Evolutionary conservation across 108 stramenopile genomes (phyloP).

Genomic region (Cyclotella baltica): DNA sequence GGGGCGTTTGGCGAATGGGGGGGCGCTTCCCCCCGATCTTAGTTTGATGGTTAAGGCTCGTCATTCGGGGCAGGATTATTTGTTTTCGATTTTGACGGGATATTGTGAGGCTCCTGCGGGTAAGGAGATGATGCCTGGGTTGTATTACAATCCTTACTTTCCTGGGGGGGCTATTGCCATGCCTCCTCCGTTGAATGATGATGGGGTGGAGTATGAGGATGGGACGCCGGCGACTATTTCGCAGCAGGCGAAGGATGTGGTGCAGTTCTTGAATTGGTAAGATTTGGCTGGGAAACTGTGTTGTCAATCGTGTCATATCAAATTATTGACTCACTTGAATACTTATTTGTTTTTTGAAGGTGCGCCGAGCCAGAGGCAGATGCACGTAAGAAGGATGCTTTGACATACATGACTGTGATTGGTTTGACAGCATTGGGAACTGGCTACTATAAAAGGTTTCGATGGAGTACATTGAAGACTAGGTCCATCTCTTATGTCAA

Average conservation of each 20-base stretch:
- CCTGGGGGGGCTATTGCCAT: constrained; percentile 99
- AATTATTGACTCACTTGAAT: too few relatives aligned
- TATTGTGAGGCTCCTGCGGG: constrained; percentile 96
- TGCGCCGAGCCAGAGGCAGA: constrained; percentile 98
- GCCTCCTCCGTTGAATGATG: constrained; percentile 97
- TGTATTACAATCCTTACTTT: constrained; percentile 97
- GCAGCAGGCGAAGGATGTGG: constrained; percentile 93
- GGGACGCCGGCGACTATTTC: constrained; percentile 97
- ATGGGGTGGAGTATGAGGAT: constrained; percentile 97
- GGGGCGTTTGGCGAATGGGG: constrained; percentile 97
- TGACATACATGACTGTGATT: constrained; percentile 88
- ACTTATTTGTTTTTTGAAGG: constrained; percentile 28
- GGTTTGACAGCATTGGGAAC: constrained; percentile 84
- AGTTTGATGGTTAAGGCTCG: constrained; percentile 99
- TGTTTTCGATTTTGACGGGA: constrained; percentile 95
- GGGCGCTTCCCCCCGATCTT: constrained; percentile 98
- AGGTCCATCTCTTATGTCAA: constrained; percentile 96
- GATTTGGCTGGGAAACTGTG: constrained; percentile 9
- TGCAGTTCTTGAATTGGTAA: constrained; percentile 86
- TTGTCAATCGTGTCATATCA: too few relatives aligned
- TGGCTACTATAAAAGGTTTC: constrained; percentile 98
- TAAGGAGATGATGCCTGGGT: constrained; percentile 94
- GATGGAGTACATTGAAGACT: constrained; percentile 97
- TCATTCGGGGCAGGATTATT: constrained; percentile 96
- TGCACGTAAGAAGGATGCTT: constrained; percentile 95